Percentiles rank a stretch among this genome's conserved stretches.
Conservation (phyloP, 2,329 filamentous ascomycete genomes). For the Neoscytalidium dimidiatum region DNA sequence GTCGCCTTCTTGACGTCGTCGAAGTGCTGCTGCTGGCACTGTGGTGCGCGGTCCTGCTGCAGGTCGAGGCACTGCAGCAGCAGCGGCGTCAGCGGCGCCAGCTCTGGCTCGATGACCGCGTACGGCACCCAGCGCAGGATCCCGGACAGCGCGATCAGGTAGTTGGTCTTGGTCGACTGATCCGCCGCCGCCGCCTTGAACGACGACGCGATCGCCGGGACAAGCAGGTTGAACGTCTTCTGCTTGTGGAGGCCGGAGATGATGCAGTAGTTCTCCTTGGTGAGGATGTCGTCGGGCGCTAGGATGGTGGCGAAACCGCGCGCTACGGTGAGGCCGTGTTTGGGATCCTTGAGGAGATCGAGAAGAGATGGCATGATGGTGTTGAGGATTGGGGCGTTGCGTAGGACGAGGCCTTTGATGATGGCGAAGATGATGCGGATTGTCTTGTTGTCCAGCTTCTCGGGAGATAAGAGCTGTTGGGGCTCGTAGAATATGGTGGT, state of each 20-base stretch:
- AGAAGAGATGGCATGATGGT: slow-evolving; percentile 49
- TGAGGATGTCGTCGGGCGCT: slow-evolving; percentile 62
- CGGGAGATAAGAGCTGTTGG: slow-evolving; percentile 34
- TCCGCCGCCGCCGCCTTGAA: slow-evolving; percentile 51
- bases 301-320: slow-evolving; percentile 62
- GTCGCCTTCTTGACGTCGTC: slow-evolving; percentile 61
- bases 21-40: slow-evolving; percentile 27
- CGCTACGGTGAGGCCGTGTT: slow-evolving; percentile 54
- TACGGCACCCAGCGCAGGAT: slow-evolving; percentile 63
- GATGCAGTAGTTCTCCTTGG: slow-evolving; percentile 60
- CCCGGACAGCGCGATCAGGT: slow-evolving; percentile 64
- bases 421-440: slow-evolving; percentile 63
- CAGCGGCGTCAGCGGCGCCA: slow-evolving; percentile 59
- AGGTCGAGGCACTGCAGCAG: slow-evolving; percentile 66
- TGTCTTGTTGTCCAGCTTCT: slow-evolving; percentile 38
- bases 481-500: slow-evolving; percentile 38
- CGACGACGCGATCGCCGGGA: slow-evolving; percentile 56
- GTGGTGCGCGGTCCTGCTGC: slow-evolving; percentile 27
- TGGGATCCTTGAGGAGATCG: slow-evolving; percentile 50
- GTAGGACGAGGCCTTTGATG: slow-evolving; percentile 61
- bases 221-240: slow-evolving; percentile 61
- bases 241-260: slow-evolving; percentile 66
- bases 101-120: slow-evolving; percentile 60
- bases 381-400: slow-evolving; percentile 50
- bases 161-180: slow-evolving; percentile 56